These are phyloP conservation scores for Dipteronia sinensis DNA, from an alignment of 345 rosid species.

Conservation along the genomic window DNA sequence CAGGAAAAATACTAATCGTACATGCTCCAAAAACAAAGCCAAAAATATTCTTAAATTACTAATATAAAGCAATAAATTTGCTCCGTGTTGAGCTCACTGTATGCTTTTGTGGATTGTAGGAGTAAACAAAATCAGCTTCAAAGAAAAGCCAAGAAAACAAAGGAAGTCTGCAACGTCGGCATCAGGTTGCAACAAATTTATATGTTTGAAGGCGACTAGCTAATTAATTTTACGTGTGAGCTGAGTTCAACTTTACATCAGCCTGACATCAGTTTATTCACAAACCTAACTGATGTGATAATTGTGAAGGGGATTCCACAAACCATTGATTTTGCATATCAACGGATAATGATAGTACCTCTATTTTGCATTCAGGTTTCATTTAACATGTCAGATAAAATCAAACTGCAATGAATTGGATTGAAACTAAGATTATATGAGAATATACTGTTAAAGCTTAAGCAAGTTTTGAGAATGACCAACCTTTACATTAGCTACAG, in stretches of 20 bases:
- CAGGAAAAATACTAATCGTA: too few species aligned
- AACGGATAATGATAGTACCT: too few species aligned
- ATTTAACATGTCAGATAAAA: too few species aligned
- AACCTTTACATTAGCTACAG: background rate
- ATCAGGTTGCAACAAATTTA: background rate
- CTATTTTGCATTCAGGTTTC: too few species aligned
- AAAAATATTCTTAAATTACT: background rate
- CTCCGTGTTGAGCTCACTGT: too few species aligned
- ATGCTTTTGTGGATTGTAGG: too few species aligned
- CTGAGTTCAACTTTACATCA: conserved; percentile 11
- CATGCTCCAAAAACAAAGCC: background rate
- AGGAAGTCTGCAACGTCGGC: too few species aligned
- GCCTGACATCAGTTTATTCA: background rate
- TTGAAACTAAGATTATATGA: background rate
- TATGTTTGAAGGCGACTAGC: background rate
- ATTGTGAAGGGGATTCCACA: background rate
- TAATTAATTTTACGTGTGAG: background rate
- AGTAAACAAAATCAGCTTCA: background rate
- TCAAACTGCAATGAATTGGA: too few species aligned
- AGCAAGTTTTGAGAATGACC: background rate
- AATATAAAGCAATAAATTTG: background rate
- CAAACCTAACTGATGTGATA: background rate
- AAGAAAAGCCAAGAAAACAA: background rate
- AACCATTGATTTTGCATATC: background rate
- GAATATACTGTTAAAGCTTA: too few species aligned